Evolutionary conservation across 306 rosid genomes (phyloP).

Genomic region (Vigna angularis): DNA sequence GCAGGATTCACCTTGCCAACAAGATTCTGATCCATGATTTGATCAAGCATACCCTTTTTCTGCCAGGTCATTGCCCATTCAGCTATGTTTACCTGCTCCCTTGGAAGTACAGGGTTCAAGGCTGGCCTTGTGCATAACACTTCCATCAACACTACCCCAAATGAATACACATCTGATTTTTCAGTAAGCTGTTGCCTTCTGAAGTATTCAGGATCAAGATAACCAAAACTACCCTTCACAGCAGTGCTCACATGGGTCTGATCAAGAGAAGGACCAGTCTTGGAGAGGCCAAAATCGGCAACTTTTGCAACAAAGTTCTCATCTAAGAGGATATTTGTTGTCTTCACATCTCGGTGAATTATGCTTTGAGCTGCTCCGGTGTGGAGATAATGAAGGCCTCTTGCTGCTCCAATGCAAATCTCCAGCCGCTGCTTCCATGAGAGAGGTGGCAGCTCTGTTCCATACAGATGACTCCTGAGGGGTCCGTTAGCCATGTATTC

Average conservation of each 20-base stretch:
- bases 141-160: constrained; percentile 92
- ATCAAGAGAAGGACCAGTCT: constrained; percentile 82
- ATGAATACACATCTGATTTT: constrained; percentile 92
- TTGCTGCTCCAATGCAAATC: constrained; percentile 88
- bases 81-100: constrained; percentile 92
- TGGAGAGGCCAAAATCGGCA: constrained; percentile 92
- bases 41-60: constrained; percentile 93
- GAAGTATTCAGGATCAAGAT: constrained; percentile 93
- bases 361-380: constrained; percentile 85
- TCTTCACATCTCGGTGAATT: constrained; percentile 93
- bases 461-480: constrained; percentile 83
- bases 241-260: constrained; percentile 95
- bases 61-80: constrained; percentile 94
- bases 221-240: constrained; percentile 93
- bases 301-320: constrained; percentile 90
- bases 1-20: constrained; percentile 79
- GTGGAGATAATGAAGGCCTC: constrained; percentile 92
- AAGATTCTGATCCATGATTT: constrained; percentile 85
- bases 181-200: constrained; percentile 89
- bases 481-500: constrained; percentile 97
- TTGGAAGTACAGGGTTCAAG: constrained; percentile 83
- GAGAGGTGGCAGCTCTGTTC: constrained; percentile 71
- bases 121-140: constrained; percentile 93
- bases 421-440: constrained; percentile 90
- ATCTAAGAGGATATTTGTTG: constrained; percentile 85